Percentiles rank a stretch among this genome's conserved stretches.
phyloP scores from a whole-genome alignment of 148 eudicot genomes.

The Beta vulgaris region DNA sequence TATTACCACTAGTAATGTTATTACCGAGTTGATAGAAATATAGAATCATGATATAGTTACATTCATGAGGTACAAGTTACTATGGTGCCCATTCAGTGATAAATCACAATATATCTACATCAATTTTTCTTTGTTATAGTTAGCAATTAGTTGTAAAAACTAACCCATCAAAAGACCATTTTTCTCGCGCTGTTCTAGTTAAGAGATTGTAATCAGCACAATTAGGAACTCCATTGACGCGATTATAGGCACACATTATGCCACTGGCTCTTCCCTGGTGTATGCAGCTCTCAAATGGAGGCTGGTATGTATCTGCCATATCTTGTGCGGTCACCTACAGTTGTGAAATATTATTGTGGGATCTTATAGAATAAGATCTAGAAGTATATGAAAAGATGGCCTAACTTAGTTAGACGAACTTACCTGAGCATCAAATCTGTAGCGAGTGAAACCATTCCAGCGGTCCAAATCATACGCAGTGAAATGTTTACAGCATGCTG shows the following conservation, averaged over 20 bases:
- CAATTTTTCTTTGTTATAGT: neutral
- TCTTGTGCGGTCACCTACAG: conserved; percentile 78
- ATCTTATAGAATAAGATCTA: too few species aligned
- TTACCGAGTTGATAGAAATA: neutral
- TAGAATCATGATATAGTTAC: too few species aligned
- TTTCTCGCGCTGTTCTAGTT: conserved; percentile 58
- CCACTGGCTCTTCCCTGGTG: conserved; percentile 80
- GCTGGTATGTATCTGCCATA: conserved; percentile 86
- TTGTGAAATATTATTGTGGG: too few species aligned
- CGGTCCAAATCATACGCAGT: conserved; percentile 79
- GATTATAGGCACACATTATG: conserved; percentile 95
- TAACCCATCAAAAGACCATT: conserved; percentile 87
- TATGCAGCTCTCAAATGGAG: conserved; percentile 77
- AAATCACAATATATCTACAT: too few species aligned
- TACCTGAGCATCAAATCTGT: conserved; percentile 59
- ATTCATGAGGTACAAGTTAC: too few species aligned
- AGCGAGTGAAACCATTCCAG: conserved; percentile 61
- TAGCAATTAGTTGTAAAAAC: neutral
- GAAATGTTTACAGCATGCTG: conserved; percentile 84
- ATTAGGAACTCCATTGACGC: conserved; percentile 77
- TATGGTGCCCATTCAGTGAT: too few species aligned
- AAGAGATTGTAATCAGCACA: conserved; percentile 79
- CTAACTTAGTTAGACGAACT: conserved; percentile 17
- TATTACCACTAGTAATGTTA: conserved; percentile 14
- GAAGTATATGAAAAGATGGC: too few species aligned